These are phyloP conservation scores for Penicillium dipodomyicola DNA, from an alignment of 495 filamentous ascomycete species.

Conservation along the genomic window DNA sequence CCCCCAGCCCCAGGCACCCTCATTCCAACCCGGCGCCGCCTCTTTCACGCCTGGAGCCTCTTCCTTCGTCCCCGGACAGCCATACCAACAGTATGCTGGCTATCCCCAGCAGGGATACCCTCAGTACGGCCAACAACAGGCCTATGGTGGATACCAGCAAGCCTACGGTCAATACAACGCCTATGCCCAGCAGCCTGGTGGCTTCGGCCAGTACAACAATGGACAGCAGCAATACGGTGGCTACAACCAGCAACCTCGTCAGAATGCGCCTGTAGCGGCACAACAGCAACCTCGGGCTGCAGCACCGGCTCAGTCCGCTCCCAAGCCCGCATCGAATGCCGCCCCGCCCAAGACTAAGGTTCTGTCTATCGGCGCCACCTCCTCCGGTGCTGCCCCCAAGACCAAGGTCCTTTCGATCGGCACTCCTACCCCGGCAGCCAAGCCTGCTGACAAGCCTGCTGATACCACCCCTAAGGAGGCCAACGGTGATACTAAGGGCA, in stretches of 20 bases:
- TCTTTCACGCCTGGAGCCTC: constrained; percentile 78
- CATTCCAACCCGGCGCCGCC: constrained; percentile 63
- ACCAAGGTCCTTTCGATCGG: constrained; percentile 71
- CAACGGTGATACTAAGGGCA: constrained; percentile 52
- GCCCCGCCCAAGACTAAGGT: constrained; percentile 39
- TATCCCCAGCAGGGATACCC: constrained; percentile 42
- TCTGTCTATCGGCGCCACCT: constrained; percentile 36
- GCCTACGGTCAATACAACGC: constrained; percentile 48
- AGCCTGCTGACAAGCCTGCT: constrained; percentile 52
- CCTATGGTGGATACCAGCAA: constrained; percentile 54
- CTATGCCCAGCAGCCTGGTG: constrained; percentile 47
- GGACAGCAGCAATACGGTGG: constrained; percentile 46
- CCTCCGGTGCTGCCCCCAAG: constrained; percentile 55
- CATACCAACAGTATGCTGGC: constrained; percentile 48
- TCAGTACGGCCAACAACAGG: constrained; percentile 38
- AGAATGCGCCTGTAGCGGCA: constrained; percentile 46
- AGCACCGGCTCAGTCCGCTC: constrained; percentile 31
- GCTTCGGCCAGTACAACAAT: constrained; percentile 62
- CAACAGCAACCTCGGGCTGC: constrained; percentile 52
- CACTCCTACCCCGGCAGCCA: constrained; percentile 49
- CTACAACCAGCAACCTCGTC: constrained; percentile 47
- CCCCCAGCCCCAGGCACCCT: constrained; percentile 57
- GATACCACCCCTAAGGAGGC: constrained; percentile 39
- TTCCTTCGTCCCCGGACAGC: constrained; percentile 74
- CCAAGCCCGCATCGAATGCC: constrained; percentile 33